These are phyloP conservation scores for Kodamaea nitidulidarum DNA, from an alignment of 805 yeast species.

Conservation along the genomic window DNA sequence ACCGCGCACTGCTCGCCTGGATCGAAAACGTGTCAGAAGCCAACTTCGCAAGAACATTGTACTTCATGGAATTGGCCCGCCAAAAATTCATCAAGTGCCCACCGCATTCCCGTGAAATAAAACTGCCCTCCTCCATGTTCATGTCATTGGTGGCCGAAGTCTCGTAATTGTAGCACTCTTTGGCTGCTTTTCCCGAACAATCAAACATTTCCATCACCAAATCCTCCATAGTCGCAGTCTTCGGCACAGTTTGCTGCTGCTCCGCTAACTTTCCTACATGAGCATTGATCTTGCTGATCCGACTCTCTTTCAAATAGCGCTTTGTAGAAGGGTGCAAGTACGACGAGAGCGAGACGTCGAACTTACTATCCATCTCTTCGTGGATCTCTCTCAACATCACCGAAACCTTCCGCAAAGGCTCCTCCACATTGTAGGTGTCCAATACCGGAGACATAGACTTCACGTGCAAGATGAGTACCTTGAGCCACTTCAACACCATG, in stretches of 20 bases:
- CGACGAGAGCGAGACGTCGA: constrained; percentile 14
- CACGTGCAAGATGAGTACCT: constrained; percentile 18
- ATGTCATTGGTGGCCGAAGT: constrained; percentile 17
- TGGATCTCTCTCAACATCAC: constrained; percentile 12
- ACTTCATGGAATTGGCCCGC: constrained; percentile 15
- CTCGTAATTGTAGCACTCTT: constrained; percentile 25
- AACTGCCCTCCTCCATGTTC: constrained; percentile 7
- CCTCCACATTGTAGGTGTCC: constrained; percentile 3
- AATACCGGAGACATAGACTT: constrained; percentile 7
- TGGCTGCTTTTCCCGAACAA: constrained; percentile 24
- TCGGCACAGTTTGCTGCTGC: neutral
- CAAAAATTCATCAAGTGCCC: constrained; percentile 18
- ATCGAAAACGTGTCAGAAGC: constrained; percentile 5
- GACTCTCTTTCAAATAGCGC: constrained; percentile 17
- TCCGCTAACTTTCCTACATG: constrained; percentile 7
- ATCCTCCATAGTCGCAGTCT: constrained; percentile 14
- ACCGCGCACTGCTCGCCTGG: constrained; percentile 17
- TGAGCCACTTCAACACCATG: constrained; percentile 21
- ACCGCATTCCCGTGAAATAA: constrained; percentile 16
- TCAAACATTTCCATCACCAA: constrained; percentile 23
- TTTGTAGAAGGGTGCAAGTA: constrained; percentile 24
- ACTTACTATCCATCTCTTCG: constrained; percentile 12
- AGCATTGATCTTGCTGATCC: constrained; percentile 13
- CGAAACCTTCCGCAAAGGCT: constrained; percentile 8
- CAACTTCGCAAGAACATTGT: constrained; percentile 13